Base-by-base conservation (phyloP, 805 yeast genomes). In the Kluyveromyces lactis region DNA sequence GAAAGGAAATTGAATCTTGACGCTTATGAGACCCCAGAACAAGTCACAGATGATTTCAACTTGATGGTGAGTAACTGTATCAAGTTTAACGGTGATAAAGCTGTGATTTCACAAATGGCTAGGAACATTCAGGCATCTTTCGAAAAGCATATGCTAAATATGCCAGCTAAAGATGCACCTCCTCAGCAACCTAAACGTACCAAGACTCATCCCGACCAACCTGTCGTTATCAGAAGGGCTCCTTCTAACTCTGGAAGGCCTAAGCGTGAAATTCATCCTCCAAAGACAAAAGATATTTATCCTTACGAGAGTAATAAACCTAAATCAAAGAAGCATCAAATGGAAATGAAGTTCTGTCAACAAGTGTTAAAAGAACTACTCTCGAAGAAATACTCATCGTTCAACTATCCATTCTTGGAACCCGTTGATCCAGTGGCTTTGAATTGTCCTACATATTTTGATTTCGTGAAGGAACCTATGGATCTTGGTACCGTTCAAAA, bases 381-480 rank as follows among this genome's bases (percentile, higher is more conserved):
- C 42, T 76, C 84, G 13, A 90, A 90, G 62, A 89, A 86, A 64
- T 82, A 86, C 60, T 86, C 82, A 52, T 72, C 79, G 32, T 81
- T 83, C 55, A 80, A 90, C 48, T 92, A 81, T 64, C 97, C 98
- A 23, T 92, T 92, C 53, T 63, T 90, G 54, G 81, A 75, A 43
- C 97, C 98, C 1, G 98, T 92, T 31, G 97, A 92, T 61, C 92
- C 96, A 0, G 87, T 89, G 24, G 95, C 95, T 12, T 72, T 90
- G 55, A 86, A 86, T 53, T 81, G 95, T 49, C 98, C 98, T 21
- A 77, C 87, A 32, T 92, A 92, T 61, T 75, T 75, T 50, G 94
- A 90, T 52, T 68, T 86, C 41, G 81, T 92, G 42, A 86, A 86
- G 62, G 75, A 78, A 51, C 98, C 98, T 43, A 92, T 92, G 97